Conservation (phyloP, 129 eudicot genomes). For the Lactuca saligna region DNA sequence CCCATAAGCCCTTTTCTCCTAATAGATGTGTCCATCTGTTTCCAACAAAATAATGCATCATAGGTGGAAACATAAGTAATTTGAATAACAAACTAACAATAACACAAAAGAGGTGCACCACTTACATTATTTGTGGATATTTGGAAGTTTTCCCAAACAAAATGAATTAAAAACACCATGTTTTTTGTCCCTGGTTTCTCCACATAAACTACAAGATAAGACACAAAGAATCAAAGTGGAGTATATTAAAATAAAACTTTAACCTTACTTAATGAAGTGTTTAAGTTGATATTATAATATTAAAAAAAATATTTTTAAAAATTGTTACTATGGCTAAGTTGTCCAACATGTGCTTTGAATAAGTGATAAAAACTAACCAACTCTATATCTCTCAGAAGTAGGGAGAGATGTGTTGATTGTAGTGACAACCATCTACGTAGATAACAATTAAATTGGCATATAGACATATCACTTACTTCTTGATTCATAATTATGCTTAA, state of each 20-base stretch:
- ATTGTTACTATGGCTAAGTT: conserved; percentile 69
- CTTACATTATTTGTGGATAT: conserved; percentile 87
- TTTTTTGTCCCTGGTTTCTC: conserved; percentile 78
- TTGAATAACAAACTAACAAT: background rate
- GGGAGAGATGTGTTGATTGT: conserved; percentile 90
- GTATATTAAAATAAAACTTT: too few species aligned
- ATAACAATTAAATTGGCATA: conserved; percentile 24
- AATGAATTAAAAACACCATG: conserved; percentile 70
- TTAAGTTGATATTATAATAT: background rate
- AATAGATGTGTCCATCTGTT: conserved; percentile 95
- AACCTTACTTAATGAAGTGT: background rate
- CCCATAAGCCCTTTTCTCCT: conserved; percentile 96
- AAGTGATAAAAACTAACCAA: conserved; percentile 49
- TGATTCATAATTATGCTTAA: background rate
- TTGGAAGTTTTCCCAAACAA: conserved; percentile 97
- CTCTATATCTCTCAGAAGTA: conserved; percentile 78
- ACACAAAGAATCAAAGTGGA: background rate
- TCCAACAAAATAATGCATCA: conserved; percentile 78
- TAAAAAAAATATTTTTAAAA: background rate
- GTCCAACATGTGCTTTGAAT: conserved; percentile 8
- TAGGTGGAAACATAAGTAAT: background rate
- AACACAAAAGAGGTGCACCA: background rate
- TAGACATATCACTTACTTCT: conserved; percentile 8
- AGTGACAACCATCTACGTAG: conserved; percentile 89
- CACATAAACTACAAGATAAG: conserved; percentile 64